Conservation (phyloP, 208 protist genomes). For the Wallacemonas collosoma region DNA sequence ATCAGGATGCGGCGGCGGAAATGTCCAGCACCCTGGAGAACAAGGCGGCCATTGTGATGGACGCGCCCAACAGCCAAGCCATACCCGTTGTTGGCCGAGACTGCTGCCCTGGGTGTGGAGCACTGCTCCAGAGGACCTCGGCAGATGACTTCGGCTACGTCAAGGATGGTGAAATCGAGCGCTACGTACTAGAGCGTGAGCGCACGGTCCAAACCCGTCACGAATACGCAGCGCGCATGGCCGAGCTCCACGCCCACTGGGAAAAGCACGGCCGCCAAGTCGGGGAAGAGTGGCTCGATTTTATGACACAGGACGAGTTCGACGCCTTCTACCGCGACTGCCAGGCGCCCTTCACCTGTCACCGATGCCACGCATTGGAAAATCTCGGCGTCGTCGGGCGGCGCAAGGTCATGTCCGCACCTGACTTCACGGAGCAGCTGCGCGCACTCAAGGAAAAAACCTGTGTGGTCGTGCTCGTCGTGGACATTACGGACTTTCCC, state of each 20-base stretch:
- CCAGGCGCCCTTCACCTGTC: conserved; percentile 75
- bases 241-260: conserved; percentile 89
- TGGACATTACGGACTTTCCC: conserved; percentile 92
- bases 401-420: conserved; percentile 86
- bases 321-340: conserved; percentile 85
- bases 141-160: conserved; percentile 85
- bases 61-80: conserved; percentile 57
- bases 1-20: conserved; percentile 58
- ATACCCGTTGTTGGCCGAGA: conserved; percentile 84
- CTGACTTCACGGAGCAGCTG: conserved; percentile 89
- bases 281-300: conserved; percentile 93
- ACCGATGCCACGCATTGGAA: conserved; percentile 88
- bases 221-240: conserved; percentile 89
- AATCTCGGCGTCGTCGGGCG: conserved; percentile 82
- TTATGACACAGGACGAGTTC: conserved; percentile 94
- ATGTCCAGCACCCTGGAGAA: conserved; percentile 65
- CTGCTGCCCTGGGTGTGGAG: conserved; percentile 87
- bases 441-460: conserved; percentile 76
- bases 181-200: conserved; percentile 62
- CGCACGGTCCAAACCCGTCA: conserved; percentile 47
- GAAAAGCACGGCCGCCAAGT: conserved; percentile 88
- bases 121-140: conserved; percentile 78
- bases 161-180: conserved; percentile 69
- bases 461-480: conserved; percentile 88
- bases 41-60: conserved; percentile 84